Conservation (phyloP, 495 filamentous ascomycete genomes). For the Staphylotrichum tortipilum region DNA sequence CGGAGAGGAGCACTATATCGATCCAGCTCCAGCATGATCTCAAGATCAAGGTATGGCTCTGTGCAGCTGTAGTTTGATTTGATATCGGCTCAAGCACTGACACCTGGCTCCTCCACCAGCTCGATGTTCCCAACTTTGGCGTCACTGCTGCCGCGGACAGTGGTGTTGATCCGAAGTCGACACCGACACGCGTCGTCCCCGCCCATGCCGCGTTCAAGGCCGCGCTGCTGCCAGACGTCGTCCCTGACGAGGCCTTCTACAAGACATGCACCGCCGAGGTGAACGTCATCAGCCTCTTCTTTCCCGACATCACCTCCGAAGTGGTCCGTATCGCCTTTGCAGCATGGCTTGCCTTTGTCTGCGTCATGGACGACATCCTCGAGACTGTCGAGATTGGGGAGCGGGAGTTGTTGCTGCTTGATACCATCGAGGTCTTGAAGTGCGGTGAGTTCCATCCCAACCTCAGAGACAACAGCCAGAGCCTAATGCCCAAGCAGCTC, state of each 20-base stretch:
- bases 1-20: background rate
- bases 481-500: too few species aligned
- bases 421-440: conserved; percentile 6
- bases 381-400: conserved; percentile 1
- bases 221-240: background rate
- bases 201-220: conserved; percentile 6
- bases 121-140: conserved; percentile 1
- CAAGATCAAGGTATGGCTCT: background rate
- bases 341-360: conserved; percentile 15
- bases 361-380: conserved; percentile 15
- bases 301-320: conserved; percentile 7
- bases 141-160: background rate
- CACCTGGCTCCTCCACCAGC: background rate
- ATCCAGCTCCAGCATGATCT: conserved; percentile 6
- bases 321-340: conserved; percentile 6
- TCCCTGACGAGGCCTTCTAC: conserved; percentile 3
- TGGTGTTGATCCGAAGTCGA: background rate
- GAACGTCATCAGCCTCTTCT: conserved; percentile 13
- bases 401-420: background rate
- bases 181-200: background rate
- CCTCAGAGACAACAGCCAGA: too few species aligned
- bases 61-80: too few species aligned
- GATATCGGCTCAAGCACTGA: too few species aligned
- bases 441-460: too few species aligned
- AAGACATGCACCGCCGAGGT: conserved; percentile 10